Evolutionary conservation across 176 grass and related monocot species (phyloP).

Genomic region (Ensete glaucum): DNA sequence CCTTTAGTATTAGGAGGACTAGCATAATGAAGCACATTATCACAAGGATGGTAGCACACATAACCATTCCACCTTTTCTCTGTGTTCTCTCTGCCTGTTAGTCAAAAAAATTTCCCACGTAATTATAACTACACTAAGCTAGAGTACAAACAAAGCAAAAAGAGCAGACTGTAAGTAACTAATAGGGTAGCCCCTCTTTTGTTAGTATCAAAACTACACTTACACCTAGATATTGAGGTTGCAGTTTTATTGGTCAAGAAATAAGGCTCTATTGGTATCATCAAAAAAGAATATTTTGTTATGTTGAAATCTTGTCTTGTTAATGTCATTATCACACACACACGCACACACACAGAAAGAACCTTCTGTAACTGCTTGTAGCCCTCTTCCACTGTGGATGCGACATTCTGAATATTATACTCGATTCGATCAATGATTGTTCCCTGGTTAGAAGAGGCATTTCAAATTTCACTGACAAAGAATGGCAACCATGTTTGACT

Average conservation of each 20-base stretch:
- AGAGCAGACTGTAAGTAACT: background rate
- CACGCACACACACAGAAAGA: background rate
- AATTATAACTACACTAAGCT: background rate
- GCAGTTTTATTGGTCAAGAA: no score
- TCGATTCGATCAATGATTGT: slow-evolving; percentile 93
- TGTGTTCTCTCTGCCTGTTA: slow-evolving; percentile 85
- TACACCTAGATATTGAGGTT: no score
- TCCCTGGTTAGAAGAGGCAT: slow-evolving; percentile 41
- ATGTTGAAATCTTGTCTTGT: no score
- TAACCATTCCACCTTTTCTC: slow-evolving; percentile 86
- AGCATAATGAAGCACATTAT: slow-evolving; percentile 96
- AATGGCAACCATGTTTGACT: background rate
- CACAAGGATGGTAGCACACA: slow-evolving; percentile 84
- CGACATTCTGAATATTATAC: slow-evolving; percentile 39
- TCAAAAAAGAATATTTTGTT: no score
- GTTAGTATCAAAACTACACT: background rate
- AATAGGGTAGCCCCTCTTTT: background rate
- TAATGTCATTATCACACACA: background rate
- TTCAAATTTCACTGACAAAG: background rate
- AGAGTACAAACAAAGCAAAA: background rate
- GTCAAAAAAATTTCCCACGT: background rate
- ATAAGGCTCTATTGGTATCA: no score
- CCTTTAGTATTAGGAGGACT: slow-evolving; percentile 77
- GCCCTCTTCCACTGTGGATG: slow-evolving; percentile 56
- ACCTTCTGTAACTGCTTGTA: slow-evolving; percentile 8